phyloP scores from a whole-genome alignment of 1,284 basidiomycete species.

The Trichosporon sp. region DNA sequence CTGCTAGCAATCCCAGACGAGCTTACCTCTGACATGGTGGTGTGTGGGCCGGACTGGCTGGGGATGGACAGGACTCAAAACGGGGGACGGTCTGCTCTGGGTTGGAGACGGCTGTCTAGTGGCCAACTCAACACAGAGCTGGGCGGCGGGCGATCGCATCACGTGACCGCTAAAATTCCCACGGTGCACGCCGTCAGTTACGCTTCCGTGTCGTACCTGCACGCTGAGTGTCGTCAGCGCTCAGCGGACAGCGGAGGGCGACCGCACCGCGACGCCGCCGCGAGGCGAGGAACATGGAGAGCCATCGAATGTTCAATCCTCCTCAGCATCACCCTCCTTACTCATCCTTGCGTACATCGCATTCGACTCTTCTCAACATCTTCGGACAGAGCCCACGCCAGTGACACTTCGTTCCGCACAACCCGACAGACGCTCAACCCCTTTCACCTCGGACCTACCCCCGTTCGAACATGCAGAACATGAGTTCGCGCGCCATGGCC shows the following conservation, averaged over 20 bases:
- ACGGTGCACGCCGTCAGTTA: background rate
- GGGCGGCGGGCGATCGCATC: background rate
- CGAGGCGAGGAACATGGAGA: background rate
- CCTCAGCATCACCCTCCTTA: background rate
- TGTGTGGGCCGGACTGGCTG: background rate
- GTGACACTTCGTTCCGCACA: background rate
- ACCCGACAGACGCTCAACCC: background rate
- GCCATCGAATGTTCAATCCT: background rate
- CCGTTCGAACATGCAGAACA: background rate
- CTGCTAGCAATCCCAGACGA: background rate
- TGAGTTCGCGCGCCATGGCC: constrained; percentile 9
- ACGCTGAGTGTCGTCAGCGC: constrained; percentile 4
- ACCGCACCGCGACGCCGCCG: background rate
- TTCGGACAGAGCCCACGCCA: background rate
- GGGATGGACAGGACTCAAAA: background rate
- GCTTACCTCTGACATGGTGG: constrained; percentile 22
- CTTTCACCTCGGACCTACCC: background rate
- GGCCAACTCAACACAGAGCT: background rate
- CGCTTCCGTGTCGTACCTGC: background rate
- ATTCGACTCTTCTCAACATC: background rate
- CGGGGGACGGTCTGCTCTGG: background rate
- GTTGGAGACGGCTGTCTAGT: background rate
- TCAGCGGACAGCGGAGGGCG: background rate
- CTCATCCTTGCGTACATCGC: background rate
- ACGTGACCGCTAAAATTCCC: background rate